phyloP scores from a whole-genome alignment of 139 green algal genomes.

The Chlorella sp. region DNA sequence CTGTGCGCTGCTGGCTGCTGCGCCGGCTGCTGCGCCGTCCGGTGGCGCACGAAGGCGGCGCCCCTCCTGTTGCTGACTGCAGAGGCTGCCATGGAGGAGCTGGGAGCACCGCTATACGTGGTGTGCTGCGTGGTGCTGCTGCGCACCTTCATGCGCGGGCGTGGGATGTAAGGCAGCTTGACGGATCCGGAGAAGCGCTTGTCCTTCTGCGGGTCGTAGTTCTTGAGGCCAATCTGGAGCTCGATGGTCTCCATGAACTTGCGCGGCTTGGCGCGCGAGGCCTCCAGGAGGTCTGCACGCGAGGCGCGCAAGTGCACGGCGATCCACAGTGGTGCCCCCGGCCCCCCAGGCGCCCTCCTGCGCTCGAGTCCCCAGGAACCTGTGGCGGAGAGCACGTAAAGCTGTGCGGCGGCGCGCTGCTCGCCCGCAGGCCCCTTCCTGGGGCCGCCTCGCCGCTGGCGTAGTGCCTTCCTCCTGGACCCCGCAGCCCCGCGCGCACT shows the following conservation, averaged over 20 bases:
- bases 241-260: conserved; percentile 99
- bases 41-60: too few relatives aligned
- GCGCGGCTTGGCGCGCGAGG: conserved; percentile 79
- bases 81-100: too few relatives aligned
- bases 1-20: too few relatives aligned
- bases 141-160: conserved; percentile 85
- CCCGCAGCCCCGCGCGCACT: neutral
- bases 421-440: neutral
- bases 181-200: conserved; percentile 99
- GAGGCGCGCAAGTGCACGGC: neutral
- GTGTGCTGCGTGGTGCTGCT: too few relatives aligned
- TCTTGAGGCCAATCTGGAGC: conserved; percentile 99
- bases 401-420: too few relatives aligned
- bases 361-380: too few relatives aligned
- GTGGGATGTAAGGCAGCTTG: conserved; percentile 92
- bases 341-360: too few relatives aligned
- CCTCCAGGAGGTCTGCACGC: conserved; percentile 62
- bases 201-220: conserved; percentile 99
- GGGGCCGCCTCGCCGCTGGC: neutral
- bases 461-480: neutral
- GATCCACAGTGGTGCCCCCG: too few relatives aligned
- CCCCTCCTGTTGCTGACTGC: too few relatives aligned
- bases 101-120: too few relatives aligned
- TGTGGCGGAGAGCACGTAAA: too few relatives aligned
- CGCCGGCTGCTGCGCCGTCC: too few relatives aligned